Base-by-base conservation (phyloP, 129 eudicot species). In the Smallanthus sonchifolius region DNA sequence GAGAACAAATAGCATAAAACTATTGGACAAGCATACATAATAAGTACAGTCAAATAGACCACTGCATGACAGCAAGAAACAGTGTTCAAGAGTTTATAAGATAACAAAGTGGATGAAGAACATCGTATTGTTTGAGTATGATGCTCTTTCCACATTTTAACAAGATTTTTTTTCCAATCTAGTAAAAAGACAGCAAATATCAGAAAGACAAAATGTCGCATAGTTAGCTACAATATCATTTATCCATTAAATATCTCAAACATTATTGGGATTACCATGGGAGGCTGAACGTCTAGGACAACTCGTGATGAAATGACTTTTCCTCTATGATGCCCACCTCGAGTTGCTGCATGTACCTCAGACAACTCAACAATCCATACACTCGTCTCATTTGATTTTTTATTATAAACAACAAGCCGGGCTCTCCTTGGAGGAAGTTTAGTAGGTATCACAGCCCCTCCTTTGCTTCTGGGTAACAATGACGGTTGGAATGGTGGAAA, bases 381-480 rank as follows among this genome's bases (percentile, higher is more conserved):
- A 44, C 98, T 92, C 28, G 98, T 92, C 83, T 87, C 92, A 55
- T 95, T 95, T 77, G 99, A 81, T 81, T 82, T 95, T 77, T 87
- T 88, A 75, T 91, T 95, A 79, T 95, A 95, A 65, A 95, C 96
- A 77, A 88, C 83, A 48, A 91, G 88, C 51, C 96, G 91, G 62
- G 99, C 99, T 77, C 95, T 85, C 87, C 99, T 85, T 74, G 99
- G 94, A 43, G 99, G 97, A 56, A 95, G 96, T 80, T 90, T 90
- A 65, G 84, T 80, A 28, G 96, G 99, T 62, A 95, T 87, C 40
- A 86, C 65, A 56, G 97, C 87, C 56, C 92, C 96, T 68, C 96
- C 97, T 86, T 90, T 93, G 64, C 85, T 83, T 82, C 98, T 88
- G 10, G 94, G 86, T 75, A 95, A 65, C 72, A 94, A 75, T 17